Conservation (phyloP, 305 asterid genomes). For the Caryopteris hybrid region DNA sequence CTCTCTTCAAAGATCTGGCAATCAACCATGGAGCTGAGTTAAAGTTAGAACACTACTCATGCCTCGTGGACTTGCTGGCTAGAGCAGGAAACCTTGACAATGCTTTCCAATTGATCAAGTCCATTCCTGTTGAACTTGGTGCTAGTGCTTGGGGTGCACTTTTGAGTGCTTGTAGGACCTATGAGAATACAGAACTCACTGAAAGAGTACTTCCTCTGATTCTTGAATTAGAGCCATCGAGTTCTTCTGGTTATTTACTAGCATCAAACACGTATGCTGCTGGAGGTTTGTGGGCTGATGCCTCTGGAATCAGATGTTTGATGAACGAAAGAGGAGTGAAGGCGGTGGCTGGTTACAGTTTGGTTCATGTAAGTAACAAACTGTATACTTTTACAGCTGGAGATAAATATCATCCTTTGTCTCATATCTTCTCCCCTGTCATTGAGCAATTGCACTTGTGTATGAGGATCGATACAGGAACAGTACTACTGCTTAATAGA, state of each 20-base stretch:
- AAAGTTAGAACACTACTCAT: slow-evolving; percentile 64
- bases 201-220: slow-evolving; percentile 40
- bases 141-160: slow-evolving; percentile 91
- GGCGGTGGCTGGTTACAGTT: slow-evolving; percentile 63
- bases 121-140: slow-evolving; percentile 36
- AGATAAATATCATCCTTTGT: slow-evolving; percentile 34
- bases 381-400: slow-evolving; percentile 57
- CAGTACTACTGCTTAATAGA: slow-evolving; percentile 4
- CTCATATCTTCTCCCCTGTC: slow-evolving; percentile 25
- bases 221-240: slow-evolving; percentile 69
- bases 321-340: slow-evolving; percentile 52
- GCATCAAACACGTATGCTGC: slow-evolving; percentile 68
- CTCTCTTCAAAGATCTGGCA: slow-evolving; percentile 45
- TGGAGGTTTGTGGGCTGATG: slow-evolving; percentile 65
- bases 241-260: slow-evolving; percentile 68
- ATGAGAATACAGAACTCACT: slow-evolving; percentile 37
- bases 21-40: slow-evolving; percentile 39
- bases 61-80: slow-evolving; percentile 85
- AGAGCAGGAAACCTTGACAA: slow-evolving; percentile 75
- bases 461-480: slow-evolving; percentile 41
- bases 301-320: slow-evolving; percentile 58
- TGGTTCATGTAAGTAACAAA: slow-evolving; percentile 48
- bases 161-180: slow-evolving; percentile 74
- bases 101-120: slow-evolving; percentile 54
- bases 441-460: slow-evolving; percentile 53